Base-by-base conservation (phyloP, 2,329 filamentous ascomycete genomes). In the Clarireedia monteithiana region DNA sequence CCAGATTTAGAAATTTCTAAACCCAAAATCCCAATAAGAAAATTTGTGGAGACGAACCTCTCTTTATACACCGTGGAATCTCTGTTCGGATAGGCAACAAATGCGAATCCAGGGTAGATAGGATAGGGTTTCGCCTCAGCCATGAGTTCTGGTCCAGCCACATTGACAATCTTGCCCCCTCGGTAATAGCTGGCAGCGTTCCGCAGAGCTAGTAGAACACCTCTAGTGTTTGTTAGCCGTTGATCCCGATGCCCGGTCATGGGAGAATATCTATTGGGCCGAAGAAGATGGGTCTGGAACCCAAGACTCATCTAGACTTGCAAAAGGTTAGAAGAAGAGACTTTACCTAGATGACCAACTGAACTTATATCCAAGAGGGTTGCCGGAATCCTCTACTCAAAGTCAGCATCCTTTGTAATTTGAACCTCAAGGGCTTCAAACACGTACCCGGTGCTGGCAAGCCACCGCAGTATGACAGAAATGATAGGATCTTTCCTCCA, bases 291-390 rank as follows among this genome's bases (percentile, higher is more conserved):
- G 9, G 30, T 12, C 30, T 34, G 30, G 27, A 34, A 34, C 30
- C 30, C 30, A 34, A 12, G 30, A 14, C 3, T 34, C 30, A 34
- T 4, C 30, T 12, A 34, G 10, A 12, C 30, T 12, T 4, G 9
- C 5, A 4, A 30, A 34, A 34, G 12, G 30, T 4, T 12, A 12
- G 9, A 12, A 12, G 9, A 12, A 34, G 10, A 34, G 30, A 34
- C 30, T 12, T 34, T 34, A 34, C 30, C 30, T 34, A 10, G 63
- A 62, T 26, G 63, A 65, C 74, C 67, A 70, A 6, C 85, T 89
- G 79, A 95, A 94, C 74, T 95, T 96, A 82, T 95, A 96, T 48
- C 91, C 91, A n/a, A 96, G 79, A 30, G 91, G 91, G 77, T 96
- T 96, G 73, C 87, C 87, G 6, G 88, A 92, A 72, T 77, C 75